phyloP scores from a whole-genome alignment of 1,284 basidiomycete species.

The Irpex sp. region DNA sequence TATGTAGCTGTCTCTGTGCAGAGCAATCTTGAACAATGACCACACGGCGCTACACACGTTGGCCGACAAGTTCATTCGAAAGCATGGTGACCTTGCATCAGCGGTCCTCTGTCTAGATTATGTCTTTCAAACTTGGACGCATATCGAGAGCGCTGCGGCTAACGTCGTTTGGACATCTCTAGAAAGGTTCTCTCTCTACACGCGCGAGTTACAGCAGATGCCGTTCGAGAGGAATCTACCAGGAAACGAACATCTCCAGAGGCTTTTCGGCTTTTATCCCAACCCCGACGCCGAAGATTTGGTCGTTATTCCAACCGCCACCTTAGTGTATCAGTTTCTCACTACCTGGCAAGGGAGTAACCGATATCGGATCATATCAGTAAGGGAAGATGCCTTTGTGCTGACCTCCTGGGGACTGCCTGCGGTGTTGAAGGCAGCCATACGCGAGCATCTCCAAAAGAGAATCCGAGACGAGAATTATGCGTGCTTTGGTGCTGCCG shows the following conservation, averaged over 20 bases:
- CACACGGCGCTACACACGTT: background rate
- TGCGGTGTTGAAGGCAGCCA: background rate
- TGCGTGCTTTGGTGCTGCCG: constrained; percentile 35
- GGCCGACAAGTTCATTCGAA: constrained; percentile 22
- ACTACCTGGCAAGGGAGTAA: background rate
- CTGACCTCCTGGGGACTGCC: background rate
- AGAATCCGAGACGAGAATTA: constrained; percentile 42
- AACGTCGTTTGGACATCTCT: constrained; percentile 38
- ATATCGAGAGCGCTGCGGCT: constrained; percentile 25
- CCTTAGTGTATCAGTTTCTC: constrained; percentile 34
- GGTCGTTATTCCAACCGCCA: constrained; percentile 31
- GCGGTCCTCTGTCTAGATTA: constrained; percentile 53
- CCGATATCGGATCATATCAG: background rate
- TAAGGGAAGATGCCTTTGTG: background rate
- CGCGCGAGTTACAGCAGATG: constrained; percentile 39
- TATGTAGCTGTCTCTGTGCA: constrained; percentile 18
- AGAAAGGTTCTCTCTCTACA: constrained; percentile 45
- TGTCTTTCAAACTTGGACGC: constrained; percentile 35
- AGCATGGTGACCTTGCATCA: constrained; percentile 34
- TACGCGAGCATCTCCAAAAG: background rate
- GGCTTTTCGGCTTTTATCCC: constrained; percentile 47
- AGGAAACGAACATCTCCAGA: constrained; percentile 30
- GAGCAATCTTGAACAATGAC: background rate
- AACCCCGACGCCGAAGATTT: constrained; percentile 29
- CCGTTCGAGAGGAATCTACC: constrained; percentile 36